A percentile compares a stretch with the other conserved stretches of the same genome.
Conservation (phyloP, 768 basidiomycete genomes). For the Tricholoma hemisulphureum region DNA sequence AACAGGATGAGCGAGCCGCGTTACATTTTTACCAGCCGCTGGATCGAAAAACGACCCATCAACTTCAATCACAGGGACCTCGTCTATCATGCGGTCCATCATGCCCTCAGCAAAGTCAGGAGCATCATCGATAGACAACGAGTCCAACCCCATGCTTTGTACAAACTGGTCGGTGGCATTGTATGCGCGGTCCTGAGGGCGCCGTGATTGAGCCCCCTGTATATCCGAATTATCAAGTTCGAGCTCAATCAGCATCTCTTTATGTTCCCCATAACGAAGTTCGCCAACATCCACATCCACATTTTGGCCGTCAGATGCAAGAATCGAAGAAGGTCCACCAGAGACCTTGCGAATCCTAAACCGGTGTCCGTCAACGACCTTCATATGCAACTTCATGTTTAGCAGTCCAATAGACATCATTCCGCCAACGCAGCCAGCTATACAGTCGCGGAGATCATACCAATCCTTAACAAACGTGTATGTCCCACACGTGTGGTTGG, state of each 20-base stretch:
- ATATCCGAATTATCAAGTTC: constrained; percentile 82
- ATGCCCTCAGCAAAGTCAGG: constrained; percentile 81
- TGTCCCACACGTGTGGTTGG: constrained; percentile 94
- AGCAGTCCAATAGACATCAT: constrained; percentile 94
- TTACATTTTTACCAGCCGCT: constrained; percentile 74
- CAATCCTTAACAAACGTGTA: constrained; percentile 99
- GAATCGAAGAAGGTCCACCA: constrained; percentile 82
- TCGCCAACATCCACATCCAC: constrained; percentile 96
- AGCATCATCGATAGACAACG: constrained; percentile 68
- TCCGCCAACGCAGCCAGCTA: constrained; percentile 93
- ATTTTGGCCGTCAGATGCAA: constrained; percentile 89
- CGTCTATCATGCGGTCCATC: constrained; percentile 97
- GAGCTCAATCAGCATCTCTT: constrained; percentile 96
- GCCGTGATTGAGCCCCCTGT: constrained; percentile 34
- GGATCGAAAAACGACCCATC: constrained; percentile 97
- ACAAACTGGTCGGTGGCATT: constrained; percentile 91
- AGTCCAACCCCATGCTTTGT: constrained; percentile 78
- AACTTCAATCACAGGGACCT: constrained; percentile 94
- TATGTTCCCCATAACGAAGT: constrained; percentile 91
- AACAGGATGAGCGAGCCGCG: constrained; percentile 88
- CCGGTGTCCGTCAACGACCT: constrained; percentile 83
- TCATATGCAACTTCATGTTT: constrained; percentile 94
- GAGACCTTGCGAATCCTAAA: constrained; percentile 95
- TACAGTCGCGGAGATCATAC: constrained; percentile 90
- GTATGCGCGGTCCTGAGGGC: constrained; percentile 37